Base-by-base conservation (phyloP, 2,329 filamentous ascomycete genomes). In the Colletotrichum magnum region DNA sequence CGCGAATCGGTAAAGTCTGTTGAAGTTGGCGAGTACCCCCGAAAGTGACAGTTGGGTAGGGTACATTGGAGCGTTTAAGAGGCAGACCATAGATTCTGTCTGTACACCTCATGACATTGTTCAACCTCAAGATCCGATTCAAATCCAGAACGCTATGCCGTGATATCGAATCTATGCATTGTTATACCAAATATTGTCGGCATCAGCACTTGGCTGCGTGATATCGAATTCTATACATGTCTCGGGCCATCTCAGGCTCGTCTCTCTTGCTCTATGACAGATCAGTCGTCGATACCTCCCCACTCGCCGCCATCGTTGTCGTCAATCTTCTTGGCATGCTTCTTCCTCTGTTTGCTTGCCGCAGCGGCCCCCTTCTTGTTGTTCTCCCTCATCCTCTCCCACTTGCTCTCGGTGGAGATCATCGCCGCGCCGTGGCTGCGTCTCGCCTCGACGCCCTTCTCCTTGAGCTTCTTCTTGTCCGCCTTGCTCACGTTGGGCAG, bases 331-430 rank as follows among this genome's bases (percentile, higher is more conserved):
- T 15, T 24, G 43, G 53, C 73, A 64, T 73, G 71, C 70, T 77
- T 75, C 77, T 86, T 87, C 73, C 86, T 83, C 77, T 84, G 84
- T 80, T 87, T 90, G 78, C 88, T 92, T 32, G 85, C 87, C 69
- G 87, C 84, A 63, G 91, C 90, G 5, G 90, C 92, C 0, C 87
- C 90, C 63, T 80, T 87, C 72, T 82, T 84, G 72, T 92, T 94
- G 74, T 93, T 87, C 80, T 93, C 91, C 78, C 86, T 84, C 73
- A 87, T 85, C 73, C 92, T 85, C 78, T 94, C 91, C 82, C 89
- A 95, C 3, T 92, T 91, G 77, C 92, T 93, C 87, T 93, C 93
- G 1, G 92, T 94, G 72, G 94, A 95, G 74, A 98, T 98, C 77
- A 90, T 89, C 24, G 88, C 86, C 89, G 73, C 45, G 72, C 67